Base-by-base conservation (phyloP, 1,284 basidiomycete genomes). In the Entoloma clypeatum region DNA sequence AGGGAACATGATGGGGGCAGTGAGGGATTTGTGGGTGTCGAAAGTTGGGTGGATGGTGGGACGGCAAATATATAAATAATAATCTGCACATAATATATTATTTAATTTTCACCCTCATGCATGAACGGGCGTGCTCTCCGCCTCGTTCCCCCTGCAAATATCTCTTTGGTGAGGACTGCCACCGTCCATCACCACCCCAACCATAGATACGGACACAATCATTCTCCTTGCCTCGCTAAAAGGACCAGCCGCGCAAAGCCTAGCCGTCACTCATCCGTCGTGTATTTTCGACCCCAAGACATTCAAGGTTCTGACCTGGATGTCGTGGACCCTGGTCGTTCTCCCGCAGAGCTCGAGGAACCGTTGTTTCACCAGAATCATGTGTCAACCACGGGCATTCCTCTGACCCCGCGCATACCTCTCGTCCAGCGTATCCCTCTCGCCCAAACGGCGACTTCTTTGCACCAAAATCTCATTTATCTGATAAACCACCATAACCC, bases 31-130 rank as follows among this genome's bases (percentile, higher is more conserved):
- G 28, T 89, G 86, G 86, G 74, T 87, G 5, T 50, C 57, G 11
- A 81, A 77, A 52, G 84, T 86, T 11, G 86, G 86, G 1, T 90
- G 87, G 86, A 57, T 89, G 27, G 78, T 86, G 9, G 79, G 82
- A 4, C 72, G 82, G 48, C 67, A 64, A 31, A 80, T 85, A 79
- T 77, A 80, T 44, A 77, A 76, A 54, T 59, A 69, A 16, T 51
- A n/a, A n/a, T n/a, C n/a, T n/a, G n/a, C n/a, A n/a, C n/a, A n/a
- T n/a, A n/a, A n/a, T n/a, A n/a, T n/a, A n/a, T n/a, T n/a, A n/a
- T n/a, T n/a, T n/a, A n/a, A n/a, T n/a, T n/a, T n/a, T n/a, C n/a
- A n/a, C 27, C 35, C 68, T 67, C 65, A 77, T 82, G 80, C 72
- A 83, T 84, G 79, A 72, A 71, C 67, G 65, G 75, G 69, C 64